Conservation (phyloP, 768 basidiomycete genomes). For the Lyophyllum shimeji region DNA sequence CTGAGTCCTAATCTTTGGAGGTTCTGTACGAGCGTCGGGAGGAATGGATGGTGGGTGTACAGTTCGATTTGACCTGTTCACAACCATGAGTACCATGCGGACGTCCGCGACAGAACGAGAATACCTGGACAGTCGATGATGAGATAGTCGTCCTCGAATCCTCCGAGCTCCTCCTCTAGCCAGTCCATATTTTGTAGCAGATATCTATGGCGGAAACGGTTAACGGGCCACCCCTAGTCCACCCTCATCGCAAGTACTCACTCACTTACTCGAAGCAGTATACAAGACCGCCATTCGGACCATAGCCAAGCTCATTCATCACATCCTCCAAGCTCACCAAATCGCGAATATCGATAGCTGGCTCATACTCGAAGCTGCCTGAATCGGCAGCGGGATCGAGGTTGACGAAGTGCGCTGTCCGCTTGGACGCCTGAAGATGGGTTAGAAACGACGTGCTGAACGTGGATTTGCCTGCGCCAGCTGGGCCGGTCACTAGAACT, state of each 20-base stretch:
- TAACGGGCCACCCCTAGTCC: background rate
- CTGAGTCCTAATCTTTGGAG: slow-evolving; percentile 77
- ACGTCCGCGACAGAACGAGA: slow-evolving; percentile 13
- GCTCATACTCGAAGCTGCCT: slow-evolving; percentile 88
- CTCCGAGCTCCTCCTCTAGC: slow-evolving; percentile 94
- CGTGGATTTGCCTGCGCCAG: slow-evolving; percentile 97
- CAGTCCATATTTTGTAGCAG: slow-evolving; percentile 97
- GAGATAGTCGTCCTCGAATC: slow-evolving; percentile 94
- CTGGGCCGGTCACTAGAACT: slow-evolving; percentile 90
- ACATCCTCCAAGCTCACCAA: slow-evolving; percentile 92
- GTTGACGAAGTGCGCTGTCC: slow-evolving; percentile 92
- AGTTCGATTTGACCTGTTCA: slow-evolving; percentile 91
- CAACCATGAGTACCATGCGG: background rate
- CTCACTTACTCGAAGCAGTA: slow-evolving; percentile 99
- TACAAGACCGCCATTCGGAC: slow-evolving; percentile 95
- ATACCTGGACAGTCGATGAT: slow-evolving; percentile 89
- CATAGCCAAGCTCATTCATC: slow-evolving; percentile 92
- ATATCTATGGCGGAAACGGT: slow-evolving; percentile 58
- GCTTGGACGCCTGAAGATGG: slow-evolving; percentile 79
- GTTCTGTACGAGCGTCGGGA: slow-evolving; percentile 84
- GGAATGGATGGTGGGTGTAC: slow-evolving; percentile 97
- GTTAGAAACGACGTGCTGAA: slow-evolving; percentile 88
- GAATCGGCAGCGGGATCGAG: slow-evolving; percentile 92
- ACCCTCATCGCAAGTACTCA: slow-evolving; percentile 23
- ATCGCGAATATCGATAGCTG: slow-evolving; percentile 91